phyloP scores from a whole-genome alignment of 768 basidiomycete species.

The Psilocybe tampanensis region DNA sequence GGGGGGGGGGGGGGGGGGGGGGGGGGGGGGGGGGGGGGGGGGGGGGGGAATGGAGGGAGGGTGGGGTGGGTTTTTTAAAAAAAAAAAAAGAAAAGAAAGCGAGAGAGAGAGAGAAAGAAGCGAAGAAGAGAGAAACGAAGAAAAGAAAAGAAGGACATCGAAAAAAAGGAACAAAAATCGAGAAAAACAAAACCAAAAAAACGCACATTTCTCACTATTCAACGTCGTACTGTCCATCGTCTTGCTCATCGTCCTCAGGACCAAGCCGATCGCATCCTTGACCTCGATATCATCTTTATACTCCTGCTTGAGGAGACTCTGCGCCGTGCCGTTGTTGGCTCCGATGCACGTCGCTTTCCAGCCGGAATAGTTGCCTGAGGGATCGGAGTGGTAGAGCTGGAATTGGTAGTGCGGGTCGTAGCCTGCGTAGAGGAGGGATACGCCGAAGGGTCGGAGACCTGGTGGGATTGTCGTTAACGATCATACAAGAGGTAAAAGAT shows the following conservation, averaged over 20 bases:
- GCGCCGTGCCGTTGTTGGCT: constrained; percentile 96
- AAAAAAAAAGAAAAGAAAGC: too few relatives aligned
- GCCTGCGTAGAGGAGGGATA: constrained; percentile 94
- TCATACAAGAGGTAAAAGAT: not conserved
- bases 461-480: not conserved
- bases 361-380: constrained; percentile 96
- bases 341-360: constrained; percentile 99
- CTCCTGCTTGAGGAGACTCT: constrained; percentile 95
- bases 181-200: not conserved
- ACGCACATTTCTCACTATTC: constrained; percentile 93
- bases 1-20: too few relatives aligned
- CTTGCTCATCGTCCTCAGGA: constrained; percentile 96
- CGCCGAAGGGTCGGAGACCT: constrained; percentile 98
- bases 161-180: too few relatives aligned
- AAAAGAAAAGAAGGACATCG: not conserved
- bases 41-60: too few relatives aligned
- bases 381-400: constrained; percentile 98
- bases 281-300: constrained; percentile 94
- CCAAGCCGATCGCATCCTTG: constrained; percentile 91
- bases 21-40: too few relatives aligned
- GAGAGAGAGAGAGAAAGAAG: not conserved
- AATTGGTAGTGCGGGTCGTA: constrained; percentile 95
- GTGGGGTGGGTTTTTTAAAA: too few relatives aligned
- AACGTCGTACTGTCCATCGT: constrained; percentile 99
- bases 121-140: not conserved